Percentiles rank a stretch among this genome's conserved stretches.
Evolutionary conservation across 1,284 basidiomycete genomes (phyloP).

Genomic region (Trichosporon inkin): DNA sequence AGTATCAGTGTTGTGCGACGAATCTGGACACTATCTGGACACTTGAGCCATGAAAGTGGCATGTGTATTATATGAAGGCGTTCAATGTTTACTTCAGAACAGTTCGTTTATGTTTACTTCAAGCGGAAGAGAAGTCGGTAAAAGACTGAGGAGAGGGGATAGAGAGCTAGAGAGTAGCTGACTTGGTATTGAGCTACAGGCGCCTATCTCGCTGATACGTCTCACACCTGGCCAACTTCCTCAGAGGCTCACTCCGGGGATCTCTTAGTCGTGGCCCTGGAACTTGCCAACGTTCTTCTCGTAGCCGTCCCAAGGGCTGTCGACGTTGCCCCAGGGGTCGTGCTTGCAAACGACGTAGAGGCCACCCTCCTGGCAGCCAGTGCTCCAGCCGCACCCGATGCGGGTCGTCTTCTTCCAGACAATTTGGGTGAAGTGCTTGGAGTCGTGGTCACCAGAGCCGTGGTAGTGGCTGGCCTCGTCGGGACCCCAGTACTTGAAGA

Average conservation of each 20-base stretch:
- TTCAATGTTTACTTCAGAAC: too few species aligned
- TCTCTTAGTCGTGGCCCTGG: neutral
- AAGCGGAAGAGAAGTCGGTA: too few species aligned
- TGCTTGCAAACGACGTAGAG: slow-evolving; percentile 4
- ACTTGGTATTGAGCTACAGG: neutral
- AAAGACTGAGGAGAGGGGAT: too few species aligned
- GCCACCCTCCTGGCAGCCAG: neutral
- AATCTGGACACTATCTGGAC: too few species aligned
- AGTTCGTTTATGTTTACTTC: too few species aligned
- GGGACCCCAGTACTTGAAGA: slow-evolving; percentile 3
- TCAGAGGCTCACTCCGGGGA: neutral
- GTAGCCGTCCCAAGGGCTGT: neutral
- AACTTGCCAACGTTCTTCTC: neutral
- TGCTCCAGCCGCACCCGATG: slow-evolving; percentile 35
- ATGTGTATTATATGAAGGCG: too few species aligned
- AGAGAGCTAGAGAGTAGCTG: neutral
- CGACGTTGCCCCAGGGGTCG: neutral
- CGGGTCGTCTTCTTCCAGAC: slow-evolving; percentile 43
- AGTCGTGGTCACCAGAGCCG: neutral
- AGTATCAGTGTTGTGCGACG: too few species aligned
- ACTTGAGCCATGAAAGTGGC: too few species aligned
- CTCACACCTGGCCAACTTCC: neutral
- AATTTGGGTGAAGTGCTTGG: slow-evolving; percentile 22
- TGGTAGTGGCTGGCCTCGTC: neutral
- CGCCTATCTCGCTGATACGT: neutral